phyloP scores from a whole-genome alignment of 768 basidiomycete species.

The Galerina sulciceps region DNA sequence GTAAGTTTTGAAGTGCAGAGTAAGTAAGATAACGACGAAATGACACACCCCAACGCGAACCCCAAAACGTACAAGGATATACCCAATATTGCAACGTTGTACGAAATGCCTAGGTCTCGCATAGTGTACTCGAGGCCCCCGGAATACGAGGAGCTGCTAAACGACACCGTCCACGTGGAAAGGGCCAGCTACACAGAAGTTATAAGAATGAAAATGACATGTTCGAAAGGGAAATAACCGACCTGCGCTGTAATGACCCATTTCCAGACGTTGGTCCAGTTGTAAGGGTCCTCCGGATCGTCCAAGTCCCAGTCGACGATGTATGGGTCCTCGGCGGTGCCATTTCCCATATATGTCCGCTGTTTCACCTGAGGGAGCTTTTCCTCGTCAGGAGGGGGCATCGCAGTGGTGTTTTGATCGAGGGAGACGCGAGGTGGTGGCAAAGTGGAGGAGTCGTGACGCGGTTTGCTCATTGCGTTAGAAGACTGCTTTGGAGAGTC shows the following conservation, averaged over 20 bases:
- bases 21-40: background rate
- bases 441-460: background rate
- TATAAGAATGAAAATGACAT: background rate
- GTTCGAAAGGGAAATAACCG: slow-evolving; percentile 7
- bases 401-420: background rate
- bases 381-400: slow-evolving; percentile 11
- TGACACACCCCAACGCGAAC: slow-evolving; percentile 57
- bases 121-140: slow-evolving; percentile 52
- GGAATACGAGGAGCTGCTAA: slow-evolving; percentile 60
- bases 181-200: slow-evolving; percentile 43
- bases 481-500: background rate
- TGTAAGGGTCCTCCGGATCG: slow-evolving; percentile 60
- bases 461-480: too few relatives aligned
- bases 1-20: slow-evolving; percentile 1
- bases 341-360: slow-evolving; percentile 45
- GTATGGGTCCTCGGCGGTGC: slow-evolving; percentile 52
- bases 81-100: slow-evolving; percentile 58
- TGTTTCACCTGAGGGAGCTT: slow-evolving; percentile 9
- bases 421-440: slow-evolving; percentile 1
- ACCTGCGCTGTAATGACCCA: slow-evolving; percentile 63
- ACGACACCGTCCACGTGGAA: slow-evolving; percentile 61
- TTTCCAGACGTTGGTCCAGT: slow-evolving; percentile 50
- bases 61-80: slow-evolving; percentile 68
- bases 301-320: slow-evolving; percentile 56
- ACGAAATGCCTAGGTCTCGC: slow-evolving; percentile 50